Conservation (phyloP, 441 rosid genomes). For the Omphalea diandra region DNA sequence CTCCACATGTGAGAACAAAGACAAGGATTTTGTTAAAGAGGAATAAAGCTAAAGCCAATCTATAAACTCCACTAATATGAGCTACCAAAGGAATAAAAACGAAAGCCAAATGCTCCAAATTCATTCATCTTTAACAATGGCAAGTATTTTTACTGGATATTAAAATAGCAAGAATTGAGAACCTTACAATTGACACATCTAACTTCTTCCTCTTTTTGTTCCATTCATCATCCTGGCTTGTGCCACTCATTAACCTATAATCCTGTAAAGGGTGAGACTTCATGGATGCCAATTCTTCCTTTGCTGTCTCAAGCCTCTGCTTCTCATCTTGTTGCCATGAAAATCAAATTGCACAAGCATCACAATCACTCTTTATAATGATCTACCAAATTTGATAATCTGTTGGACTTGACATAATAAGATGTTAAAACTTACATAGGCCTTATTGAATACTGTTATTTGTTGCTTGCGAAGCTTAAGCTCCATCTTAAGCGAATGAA, state of each 20-base stretch:
- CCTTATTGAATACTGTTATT: constrained; percentile 46
- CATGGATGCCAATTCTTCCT: constrained; percentile 58
- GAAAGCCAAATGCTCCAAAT: neutral
- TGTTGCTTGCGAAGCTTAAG: constrained; percentile 74
- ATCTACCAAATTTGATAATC: neutral
- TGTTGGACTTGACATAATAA: neutral
- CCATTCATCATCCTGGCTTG: constrained; percentile 26
- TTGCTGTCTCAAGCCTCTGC: constrained; percentile 44
- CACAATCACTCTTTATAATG: neutral
- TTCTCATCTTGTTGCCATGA: constrained; percentile 53
- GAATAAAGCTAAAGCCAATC: neutral
- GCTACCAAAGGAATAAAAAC: neutral
- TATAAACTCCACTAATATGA: neutral
- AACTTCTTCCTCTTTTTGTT: constrained; percentile 44
- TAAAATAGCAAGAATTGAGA: constrained; percentile 13
- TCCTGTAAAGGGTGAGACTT: constrained; percentile 73
- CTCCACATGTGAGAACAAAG: neutral
- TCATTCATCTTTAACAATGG: neutral
- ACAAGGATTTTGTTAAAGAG: neutral
- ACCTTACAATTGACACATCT: constrained; percentile 40
- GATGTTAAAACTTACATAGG: constrained; percentile 48
- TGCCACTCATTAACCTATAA: constrained; percentile 28
- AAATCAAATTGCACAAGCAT: constrained; percentile 16
- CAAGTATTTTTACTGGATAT: neutral
- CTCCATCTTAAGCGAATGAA: constrained; percentile 74